Conservation (phyloP, 352 stramenopile species). For the Pythium grandisporangium region DNA sequence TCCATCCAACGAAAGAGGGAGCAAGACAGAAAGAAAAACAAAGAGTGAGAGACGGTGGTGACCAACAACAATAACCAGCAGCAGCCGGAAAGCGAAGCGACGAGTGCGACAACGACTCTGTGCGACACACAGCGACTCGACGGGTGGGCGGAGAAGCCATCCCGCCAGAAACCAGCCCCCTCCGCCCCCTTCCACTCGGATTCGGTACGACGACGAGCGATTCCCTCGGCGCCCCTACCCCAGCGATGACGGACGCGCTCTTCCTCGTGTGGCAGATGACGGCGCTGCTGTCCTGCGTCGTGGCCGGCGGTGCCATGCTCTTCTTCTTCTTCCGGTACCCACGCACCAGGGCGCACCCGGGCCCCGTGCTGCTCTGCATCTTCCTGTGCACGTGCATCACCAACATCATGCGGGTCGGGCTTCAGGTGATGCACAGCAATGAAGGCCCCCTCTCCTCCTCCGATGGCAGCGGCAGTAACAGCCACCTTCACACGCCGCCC, state of each 20-base stretch:
- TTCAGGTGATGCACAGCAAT: conserved; percentile 38
- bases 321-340: conserved; percentile 64
- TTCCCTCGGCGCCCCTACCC: too few species aligned
- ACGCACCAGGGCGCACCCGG: conserved; percentile 51
- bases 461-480: neutral
- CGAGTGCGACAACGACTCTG: too few species aligned
- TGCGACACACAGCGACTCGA: too few species aligned
- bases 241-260: conserved; percentile 39
- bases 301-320: conserved; percentile 50
- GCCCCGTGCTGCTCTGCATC: conserved; percentile 69
- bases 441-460: neutral
- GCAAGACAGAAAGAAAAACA: too few species aligned
- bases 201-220: too few species aligned
- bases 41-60: too few species aligned
- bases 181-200: too few species aligned
- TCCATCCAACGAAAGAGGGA: too few species aligned
- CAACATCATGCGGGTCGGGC: conserved; percentile 53
- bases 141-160: too few species aligned
- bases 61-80: too few species aligned
- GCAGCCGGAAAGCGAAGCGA: too few species aligned
- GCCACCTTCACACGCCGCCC: conserved; percentile 1
- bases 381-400: conserved; percentile 57
- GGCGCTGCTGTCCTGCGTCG: conserved; percentile 35
- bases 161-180: too few species aligned
- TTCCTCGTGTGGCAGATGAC: conserved; percentile 73